Base-by-base conservation (phyloP, 352 stramenopile genomes). In the Phytopythium sindhum region DNA sequence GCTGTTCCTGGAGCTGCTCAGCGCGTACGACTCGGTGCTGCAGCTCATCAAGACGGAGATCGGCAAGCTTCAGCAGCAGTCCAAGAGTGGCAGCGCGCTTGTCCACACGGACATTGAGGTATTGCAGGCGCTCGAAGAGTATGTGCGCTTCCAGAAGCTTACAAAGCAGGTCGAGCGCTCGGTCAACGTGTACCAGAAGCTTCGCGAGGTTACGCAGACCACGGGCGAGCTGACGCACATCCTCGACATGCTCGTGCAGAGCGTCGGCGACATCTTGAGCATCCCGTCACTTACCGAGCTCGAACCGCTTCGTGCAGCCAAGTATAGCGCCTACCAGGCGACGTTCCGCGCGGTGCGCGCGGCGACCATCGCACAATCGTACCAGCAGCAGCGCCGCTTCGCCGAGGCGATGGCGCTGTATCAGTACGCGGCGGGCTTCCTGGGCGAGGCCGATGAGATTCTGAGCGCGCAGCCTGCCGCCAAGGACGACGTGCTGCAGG, bases 191-290 rank as follows among this genome's bases (percentile, higher is more conserved):
- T 89, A 88, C 63, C 79, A 79, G 64, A 81, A 90, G 61, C 73
- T 92, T n/a, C 84, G 86, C 50, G 80, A 79, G 56, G 66, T 72
- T 2, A 67, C 77, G 29, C 75, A 86, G 60, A 65, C 69, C 47
- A 57, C 73, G 1, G 84, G 82, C 24, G 84, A 95, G 50, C 62
- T 95, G 24, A 88, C 75, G 26, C 86, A 95, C 70, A 85, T 95
- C 48, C 69, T 95, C 17, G 80, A 92, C 57, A 93, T 93, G 86
- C 64, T 95, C 2, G 75, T 95, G 48, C 86, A 92, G 72, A 89
- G 74, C 63, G 79, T 93, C 21, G 75, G 74, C n/a, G 84, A 93
- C 57, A 95, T 95, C 59, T 45, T 90, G 33, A 74, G 69, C 55
- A 86, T 95, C 37, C 84, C 84, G 29, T 76, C 73, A 10, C 69